These are phyloP conservation scores for Bretziella fagacearum DNA, from an alignment of 2,329 filamentous ascomycete species.

Conservation along the genomic window DNA sequence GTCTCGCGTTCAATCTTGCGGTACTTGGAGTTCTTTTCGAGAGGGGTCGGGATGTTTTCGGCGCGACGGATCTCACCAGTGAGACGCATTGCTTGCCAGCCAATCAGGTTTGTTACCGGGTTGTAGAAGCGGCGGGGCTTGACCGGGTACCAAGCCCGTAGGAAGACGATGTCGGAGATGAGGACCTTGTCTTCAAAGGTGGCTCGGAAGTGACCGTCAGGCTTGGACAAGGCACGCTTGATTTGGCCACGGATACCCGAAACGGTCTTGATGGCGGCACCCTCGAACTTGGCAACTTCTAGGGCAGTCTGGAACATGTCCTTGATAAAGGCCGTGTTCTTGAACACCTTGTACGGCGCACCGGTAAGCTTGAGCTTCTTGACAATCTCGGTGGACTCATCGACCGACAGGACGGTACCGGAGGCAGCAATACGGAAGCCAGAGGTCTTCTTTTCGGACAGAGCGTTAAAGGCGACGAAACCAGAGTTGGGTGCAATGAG, in stretches of 20 bases:
- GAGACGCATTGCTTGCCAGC: slow-evolving; percentile 85
- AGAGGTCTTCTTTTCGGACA: slow-evolving; percentile 58
- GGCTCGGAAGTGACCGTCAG: slow-evolving; percentile 87
- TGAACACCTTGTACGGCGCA: slow-evolving; percentile 91
- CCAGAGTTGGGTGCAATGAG: slow-evolving; percentile 90
- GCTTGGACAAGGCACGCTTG: slow-evolving; percentile 83
- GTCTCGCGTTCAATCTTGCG: slow-evolving; percentile 46
- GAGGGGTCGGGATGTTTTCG: slow-evolving; percentile 57
- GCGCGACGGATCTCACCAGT: slow-evolving; percentile 80
- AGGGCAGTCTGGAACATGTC: slow-evolving; percentile 92
- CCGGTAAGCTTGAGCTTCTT: slow-evolving; percentile 98
- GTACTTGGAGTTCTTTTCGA: slow-evolving; percentile 74
- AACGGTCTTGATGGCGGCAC: slow-evolving; percentile 86
- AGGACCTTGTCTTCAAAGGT: slow-evolving; percentile 98
- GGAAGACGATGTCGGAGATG: slow-evolving; percentile 89
- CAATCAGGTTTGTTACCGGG: slow-evolving; percentile 80
- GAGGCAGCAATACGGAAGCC: slow-evolving; percentile 92
- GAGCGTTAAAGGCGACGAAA: slow-evolving; percentile 83
- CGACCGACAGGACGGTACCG: slow-evolving; percentile 81
- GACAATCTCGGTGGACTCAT: slow-evolving; percentile 92
- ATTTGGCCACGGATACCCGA: slow-evolving; percentile 93
- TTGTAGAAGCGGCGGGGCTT: slow-evolving; percentile 95
- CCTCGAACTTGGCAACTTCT: slow-evolving; percentile 97
- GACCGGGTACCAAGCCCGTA: slow-evolving; percentile 92
- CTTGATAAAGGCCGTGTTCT: slow-evolving; percentile 97